phyloP scores from a whole-genome alignment of 2,329 filamentous ascomycete species.

The Lizonia empirigonia region DNA sequence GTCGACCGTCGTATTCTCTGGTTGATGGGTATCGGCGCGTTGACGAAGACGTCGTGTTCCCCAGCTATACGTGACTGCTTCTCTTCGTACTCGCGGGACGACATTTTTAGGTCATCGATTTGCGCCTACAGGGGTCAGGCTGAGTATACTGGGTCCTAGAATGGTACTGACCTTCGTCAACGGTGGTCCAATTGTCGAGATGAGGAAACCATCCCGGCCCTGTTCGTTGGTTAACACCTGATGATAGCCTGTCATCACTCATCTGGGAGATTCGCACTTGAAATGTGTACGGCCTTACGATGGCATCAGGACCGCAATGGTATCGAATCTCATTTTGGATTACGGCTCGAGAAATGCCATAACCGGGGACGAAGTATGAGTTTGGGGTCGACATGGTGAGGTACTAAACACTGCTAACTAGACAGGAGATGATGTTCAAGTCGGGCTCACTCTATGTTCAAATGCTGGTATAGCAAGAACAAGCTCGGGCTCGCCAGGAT shows the following conservation, averaged over 20 bases:
- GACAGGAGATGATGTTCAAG: slow-evolving; percentile 15
- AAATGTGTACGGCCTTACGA: slow-evolving; percentile 51
- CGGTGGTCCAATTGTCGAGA: slow-evolving; percentile 49
- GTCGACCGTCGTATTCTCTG: slow-evolving; percentile 38
- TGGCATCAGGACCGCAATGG: slow-evolving; percentile 51
- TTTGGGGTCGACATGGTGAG: slow-evolving; percentile 39
- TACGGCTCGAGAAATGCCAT: slow-evolving; percentile 51
- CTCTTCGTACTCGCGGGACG: slow-evolving; percentile 50
- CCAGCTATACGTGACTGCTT: slow-evolving; percentile 48
- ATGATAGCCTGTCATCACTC: too few species aligned
- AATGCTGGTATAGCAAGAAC: slow-evolving; percentile 15
- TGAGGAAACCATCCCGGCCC: slow-evolving; percentile 52
- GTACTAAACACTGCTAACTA: neutral
- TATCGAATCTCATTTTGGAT: slow-evolving; percentile 53
- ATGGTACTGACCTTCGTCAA: slow-evolving; percentile 47
- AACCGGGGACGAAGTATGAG: slow-evolving; percentile 52
- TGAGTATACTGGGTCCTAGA: neutral
- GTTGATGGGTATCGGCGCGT: slow-evolving; percentile 47
- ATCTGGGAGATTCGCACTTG: slow-evolving; percentile 35
- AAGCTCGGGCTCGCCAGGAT: slow-evolving; percentile 28
- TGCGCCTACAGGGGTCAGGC: slow-evolving; percentile 44
- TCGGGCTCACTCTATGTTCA: slow-evolving; percentile 17
- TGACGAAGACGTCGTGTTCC: slow-evolving; percentile 46
- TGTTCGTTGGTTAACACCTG: slow-evolving; percentile 28
- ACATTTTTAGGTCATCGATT: slow-evolving; percentile 50